phyloP scores from a whole-genome alignment of 1,284 basidiomycete species.

The Cutaneotrichosporon cyanovorans region DNA sequence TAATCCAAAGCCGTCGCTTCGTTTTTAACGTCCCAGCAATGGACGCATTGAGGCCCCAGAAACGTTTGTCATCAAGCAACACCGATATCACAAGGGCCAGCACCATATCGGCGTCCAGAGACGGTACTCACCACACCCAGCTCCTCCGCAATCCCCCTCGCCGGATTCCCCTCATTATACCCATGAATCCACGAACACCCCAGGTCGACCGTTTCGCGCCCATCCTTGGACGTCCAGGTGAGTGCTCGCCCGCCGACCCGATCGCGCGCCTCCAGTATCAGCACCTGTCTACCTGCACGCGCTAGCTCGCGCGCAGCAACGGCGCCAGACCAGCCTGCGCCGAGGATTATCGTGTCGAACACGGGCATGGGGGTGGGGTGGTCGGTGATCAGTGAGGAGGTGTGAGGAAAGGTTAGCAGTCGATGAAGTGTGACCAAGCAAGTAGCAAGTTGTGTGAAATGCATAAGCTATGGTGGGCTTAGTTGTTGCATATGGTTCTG shows the following conservation, averaged over 20 bases:
- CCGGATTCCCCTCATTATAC: conserved; percentile 48
- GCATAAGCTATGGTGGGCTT: too few relatives aligned
- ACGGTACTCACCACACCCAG: conserved; percentile 38
- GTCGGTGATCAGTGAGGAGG: neutral
- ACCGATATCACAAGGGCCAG: too few relatives aligned
- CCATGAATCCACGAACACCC: conserved; percentile 52
- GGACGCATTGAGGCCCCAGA: too few relatives aligned
- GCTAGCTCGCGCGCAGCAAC: conserved; percentile 47
- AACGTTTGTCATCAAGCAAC: neutral
- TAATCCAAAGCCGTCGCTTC: too few relatives aligned
- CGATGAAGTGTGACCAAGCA: too few relatives aligned
- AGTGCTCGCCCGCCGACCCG: conserved; percentile 49
- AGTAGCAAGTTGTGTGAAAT: too few relatives aligned
- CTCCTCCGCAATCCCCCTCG: conserved; percentile 43
- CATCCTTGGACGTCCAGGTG: conserved; percentile 38
- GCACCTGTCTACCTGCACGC: conserved; percentile 41
- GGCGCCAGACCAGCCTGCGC: conserved; percentile 50
- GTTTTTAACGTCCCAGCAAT: neutral
- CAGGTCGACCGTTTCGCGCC: conserved; percentile 42
- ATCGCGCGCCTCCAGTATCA: conserved; percentile 50
- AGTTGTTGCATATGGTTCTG: too few relatives aligned
- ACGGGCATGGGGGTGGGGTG: conserved; percentile 2
- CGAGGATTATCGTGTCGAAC: conserved; percentile 48
- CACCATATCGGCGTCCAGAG: neutral
- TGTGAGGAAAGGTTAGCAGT: neutral